Evolutionary conservation across 768 basidiomycete species (phyloP).

Genomic region (Boletus subcaerulescens): DNA sequence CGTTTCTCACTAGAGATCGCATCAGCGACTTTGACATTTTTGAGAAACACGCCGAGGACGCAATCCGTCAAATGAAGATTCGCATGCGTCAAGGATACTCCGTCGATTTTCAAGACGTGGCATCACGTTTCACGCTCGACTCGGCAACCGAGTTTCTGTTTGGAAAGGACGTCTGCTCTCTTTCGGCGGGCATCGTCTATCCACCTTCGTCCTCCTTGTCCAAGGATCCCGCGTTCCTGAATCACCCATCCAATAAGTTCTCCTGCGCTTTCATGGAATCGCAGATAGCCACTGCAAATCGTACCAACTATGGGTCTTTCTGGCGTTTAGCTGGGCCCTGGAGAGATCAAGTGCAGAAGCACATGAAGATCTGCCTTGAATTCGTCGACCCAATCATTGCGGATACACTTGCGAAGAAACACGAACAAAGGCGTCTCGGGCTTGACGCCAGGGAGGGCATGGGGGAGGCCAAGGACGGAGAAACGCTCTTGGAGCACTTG

Average conservation of each 20-base stretch:
- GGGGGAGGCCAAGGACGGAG: slow-evolving; percentile 32
- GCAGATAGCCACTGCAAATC: slow-evolving; percentile 32
- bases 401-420: slow-evolving; percentile 39
- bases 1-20: slow-evolving; percentile 39
- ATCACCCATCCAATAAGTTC: slow-evolving; percentile 37
- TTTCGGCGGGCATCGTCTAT: slow-evolving; percentile 38
- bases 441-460: not conserved
- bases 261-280: slow-evolving; percentile 38
- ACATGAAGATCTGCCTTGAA: slow-evolving; percentile 41
- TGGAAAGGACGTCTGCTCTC: slow-evolving; percentile 37
- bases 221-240: slow-evolving; percentile 20
- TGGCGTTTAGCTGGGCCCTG: slow-evolving; percentile 48
- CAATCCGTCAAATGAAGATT: slow-evolving; percentile 31
- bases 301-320: slow-evolving; percentile 35
- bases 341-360: slow-evolving; percentile 36
- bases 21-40: slow-evolving; percentile 41
- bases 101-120: slow-evolving; percentile 44
- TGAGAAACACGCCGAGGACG: slow-evolving; percentile 35
- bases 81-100: slow-evolving; percentile 36
- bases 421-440: slow-evolving; percentile 11
- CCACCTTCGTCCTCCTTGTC: slow-evolving; percentile 23
- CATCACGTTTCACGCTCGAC: slow-evolving; percentile 51
- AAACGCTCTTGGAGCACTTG: slow-evolving; percentile 50
- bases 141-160: slow-evolving; percentile 59
- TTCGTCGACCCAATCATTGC: slow-evolving; percentile 50